Conservation (phyloP, 2,329 filamentous ascomycete genomes). For the Beauveria scarabaeidicola region DNA sequence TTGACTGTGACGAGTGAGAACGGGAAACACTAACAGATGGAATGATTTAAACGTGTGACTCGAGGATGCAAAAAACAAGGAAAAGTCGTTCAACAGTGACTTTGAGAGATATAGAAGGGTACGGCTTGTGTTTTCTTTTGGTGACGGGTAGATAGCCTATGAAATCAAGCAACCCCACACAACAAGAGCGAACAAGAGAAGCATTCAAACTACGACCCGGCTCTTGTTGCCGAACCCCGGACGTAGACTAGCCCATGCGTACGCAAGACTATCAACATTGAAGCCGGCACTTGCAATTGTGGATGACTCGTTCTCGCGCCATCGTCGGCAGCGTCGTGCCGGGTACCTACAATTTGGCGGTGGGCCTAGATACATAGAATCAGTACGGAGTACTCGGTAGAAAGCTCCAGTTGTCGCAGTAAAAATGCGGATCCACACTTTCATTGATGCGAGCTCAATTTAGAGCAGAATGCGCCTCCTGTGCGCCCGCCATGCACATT, state of each 20-base stretch:
- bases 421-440: too few relatives aligned
- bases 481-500: background rate
- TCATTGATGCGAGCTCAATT: too few relatives aligned
- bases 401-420: too few relatives aligned
- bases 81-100: slow-evolving; percentile 10
- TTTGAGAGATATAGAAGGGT: background rate
- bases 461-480: too few relatives aligned
- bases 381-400: too few relatives aligned
- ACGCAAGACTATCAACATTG: background rate
- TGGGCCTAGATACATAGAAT: too few relatives aligned
- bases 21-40: too few relatives aligned
- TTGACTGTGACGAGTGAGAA: slow-evolving; percentile 3
- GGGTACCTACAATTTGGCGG: background rate
- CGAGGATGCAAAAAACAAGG: background rate
- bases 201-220: too few relatives aligned
- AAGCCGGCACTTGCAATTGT: background rate
- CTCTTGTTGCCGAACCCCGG: background rate
- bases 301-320: background rate
- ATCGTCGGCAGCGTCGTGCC: background rate
- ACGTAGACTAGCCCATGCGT: background rate
- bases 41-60: background rate
- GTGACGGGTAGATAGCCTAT: background rate
- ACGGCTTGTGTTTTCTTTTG: background rate
- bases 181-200: background rate
- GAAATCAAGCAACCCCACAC: background rate